Evolutionary conservation across 2,329 filamentous ascomycete species (phyloP).

Genomic region (Fusarium nematophilum): DNA sequence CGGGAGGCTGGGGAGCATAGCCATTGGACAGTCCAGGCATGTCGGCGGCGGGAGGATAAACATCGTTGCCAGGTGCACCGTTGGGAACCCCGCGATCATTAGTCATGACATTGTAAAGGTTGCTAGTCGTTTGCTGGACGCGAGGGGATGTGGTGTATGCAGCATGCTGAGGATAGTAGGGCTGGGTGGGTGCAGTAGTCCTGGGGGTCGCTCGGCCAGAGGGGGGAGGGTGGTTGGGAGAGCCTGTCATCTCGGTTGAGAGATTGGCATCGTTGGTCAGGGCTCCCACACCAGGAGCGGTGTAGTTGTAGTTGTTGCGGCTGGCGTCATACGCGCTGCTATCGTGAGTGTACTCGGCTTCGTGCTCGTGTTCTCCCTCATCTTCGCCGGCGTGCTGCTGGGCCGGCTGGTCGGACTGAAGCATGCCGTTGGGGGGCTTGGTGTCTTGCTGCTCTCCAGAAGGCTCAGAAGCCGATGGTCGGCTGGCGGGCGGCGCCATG

Average conservation of each 20-base stretch:
- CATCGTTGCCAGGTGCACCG: conserved; percentile 73
- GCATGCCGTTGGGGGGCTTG: conserved; percentile 74
- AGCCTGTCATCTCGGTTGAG: conserved; percentile 84
- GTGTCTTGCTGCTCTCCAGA: conserved; percentile 72
- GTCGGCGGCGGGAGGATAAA: conserved; percentile 76
- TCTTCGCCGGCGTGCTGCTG: conserved; percentile 72
- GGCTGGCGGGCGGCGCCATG: conserved; percentile 83
- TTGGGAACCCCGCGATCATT: conserved; percentile 73
- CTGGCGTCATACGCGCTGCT: conserved; percentile 78
- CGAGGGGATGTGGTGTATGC: conserved; percentile 86
- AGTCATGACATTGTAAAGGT: conserved; percentile 89
- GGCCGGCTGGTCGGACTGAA: conserved; percentile 61
- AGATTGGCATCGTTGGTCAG: conserved; percentile 82
- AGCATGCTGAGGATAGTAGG: conserved; percentile 75
- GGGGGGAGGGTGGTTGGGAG: conserved; percentile 80
- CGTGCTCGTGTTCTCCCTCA: conserved; percentile 78
- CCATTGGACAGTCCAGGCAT: conserved; percentile 68
- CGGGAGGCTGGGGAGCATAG: conserved; percentile 71
- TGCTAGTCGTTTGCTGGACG: conserved; percentile 76
- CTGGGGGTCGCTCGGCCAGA: conserved; percentile 89
- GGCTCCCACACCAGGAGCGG: conserved; percentile 72
- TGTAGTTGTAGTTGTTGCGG: conserved; percentile 83
- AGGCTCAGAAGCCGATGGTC: conserved; percentile 67
- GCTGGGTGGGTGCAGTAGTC: conserved; percentile 76
- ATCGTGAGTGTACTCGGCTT: conserved; percentile 88